phyloP scores from a whole-genome alignment of 768 basidiomycete genomes.

The Agaricus subrufescens region DNA sequence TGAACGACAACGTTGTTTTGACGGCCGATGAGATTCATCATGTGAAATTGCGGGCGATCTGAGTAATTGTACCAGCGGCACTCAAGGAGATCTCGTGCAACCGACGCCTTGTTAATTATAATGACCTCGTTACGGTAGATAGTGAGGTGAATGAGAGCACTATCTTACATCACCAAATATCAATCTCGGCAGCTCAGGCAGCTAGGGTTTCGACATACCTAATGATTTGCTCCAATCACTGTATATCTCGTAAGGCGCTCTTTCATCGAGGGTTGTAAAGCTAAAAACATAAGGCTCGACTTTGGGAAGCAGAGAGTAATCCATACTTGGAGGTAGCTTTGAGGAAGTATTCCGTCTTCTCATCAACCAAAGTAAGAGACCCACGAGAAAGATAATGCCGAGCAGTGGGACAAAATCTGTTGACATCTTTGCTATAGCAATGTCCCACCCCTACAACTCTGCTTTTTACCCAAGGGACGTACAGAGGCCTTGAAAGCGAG shows the following conservation, averaged over 20 bases:
- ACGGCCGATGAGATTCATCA: not conserved
- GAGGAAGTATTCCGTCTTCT: not conserved
- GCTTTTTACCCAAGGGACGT: too few species aligned
- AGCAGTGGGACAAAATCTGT: not conserved
- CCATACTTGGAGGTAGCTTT: not conserved
- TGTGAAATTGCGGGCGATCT: not conserved
- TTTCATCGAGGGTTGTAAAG: not conserved
- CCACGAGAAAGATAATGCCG: not conserved
- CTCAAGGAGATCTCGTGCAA: not conserved
- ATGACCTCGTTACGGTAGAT: not conserved
- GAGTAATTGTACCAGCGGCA: not conserved
- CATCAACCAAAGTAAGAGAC: not conserved
- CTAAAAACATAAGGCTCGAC: not conserved
- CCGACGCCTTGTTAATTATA: not conserved
- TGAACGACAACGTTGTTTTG: conserved; percentile 2
- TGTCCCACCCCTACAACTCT: too few species aligned
- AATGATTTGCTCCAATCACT: not conserved
- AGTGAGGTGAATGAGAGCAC: not conserved
- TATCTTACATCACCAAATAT: not conserved
- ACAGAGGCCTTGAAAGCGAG: too few species aligned
- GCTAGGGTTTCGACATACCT: not conserved
- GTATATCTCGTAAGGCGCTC: not conserved
- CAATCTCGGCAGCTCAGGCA: too few species aligned
- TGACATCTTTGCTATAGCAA: not conserved
- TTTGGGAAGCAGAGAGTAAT: not conserved